A percentile compares a stretch with the other conserved stretches of the same genome.
These are phyloP conservation scores for Lippia alba DNA, from an alignment of 305 asterid species.

Conservation along the genomic window DNA sequence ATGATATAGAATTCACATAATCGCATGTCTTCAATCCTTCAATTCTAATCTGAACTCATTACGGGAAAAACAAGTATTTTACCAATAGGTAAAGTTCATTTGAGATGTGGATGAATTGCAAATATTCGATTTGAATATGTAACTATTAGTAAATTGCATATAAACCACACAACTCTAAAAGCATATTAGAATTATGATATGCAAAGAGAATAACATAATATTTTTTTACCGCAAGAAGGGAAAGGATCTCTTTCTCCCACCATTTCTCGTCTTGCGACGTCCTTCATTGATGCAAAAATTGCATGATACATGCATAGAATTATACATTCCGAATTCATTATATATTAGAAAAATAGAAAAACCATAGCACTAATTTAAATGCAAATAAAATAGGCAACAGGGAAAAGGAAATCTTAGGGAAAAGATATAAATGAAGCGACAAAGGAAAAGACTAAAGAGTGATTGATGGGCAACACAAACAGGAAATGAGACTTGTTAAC, in stretches of 20 bases:
- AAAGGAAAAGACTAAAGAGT: slow-evolving; percentile 18
- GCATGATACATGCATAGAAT: not conserved
- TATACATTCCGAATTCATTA: too few species aligned
- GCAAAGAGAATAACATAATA: not conserved
- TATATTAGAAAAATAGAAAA: too few species aligned
- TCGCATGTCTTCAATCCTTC: too few species aligned
- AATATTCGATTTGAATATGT: not conserved
- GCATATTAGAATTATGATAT: not conserved
- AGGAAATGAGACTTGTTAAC: slow-evolving; percentile 30
- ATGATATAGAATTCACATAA: not conserved
- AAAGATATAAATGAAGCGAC: not conserved
- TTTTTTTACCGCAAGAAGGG: slow-evolving; percentile 1
- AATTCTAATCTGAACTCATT: too few species aligned
- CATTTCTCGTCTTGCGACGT: not conserved
- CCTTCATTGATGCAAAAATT: not conserved
- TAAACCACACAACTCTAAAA: not conserved
- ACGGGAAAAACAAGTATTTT: not conserved
- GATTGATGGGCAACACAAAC: slow-evolving; percentile 37
- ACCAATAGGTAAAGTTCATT: too few species aligned
- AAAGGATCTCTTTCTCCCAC: not conserved
- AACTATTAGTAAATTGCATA: not conserved
- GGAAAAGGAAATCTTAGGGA: not conserved
- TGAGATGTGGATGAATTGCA: too few species aligned
- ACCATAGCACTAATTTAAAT: too few species aligned
- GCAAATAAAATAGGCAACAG: not conserved